Evolutionary conservation across 2,329 filamentous ascomycete species (phyloP).

Genomic region (Mycosphaerella arachidis): DNA sequence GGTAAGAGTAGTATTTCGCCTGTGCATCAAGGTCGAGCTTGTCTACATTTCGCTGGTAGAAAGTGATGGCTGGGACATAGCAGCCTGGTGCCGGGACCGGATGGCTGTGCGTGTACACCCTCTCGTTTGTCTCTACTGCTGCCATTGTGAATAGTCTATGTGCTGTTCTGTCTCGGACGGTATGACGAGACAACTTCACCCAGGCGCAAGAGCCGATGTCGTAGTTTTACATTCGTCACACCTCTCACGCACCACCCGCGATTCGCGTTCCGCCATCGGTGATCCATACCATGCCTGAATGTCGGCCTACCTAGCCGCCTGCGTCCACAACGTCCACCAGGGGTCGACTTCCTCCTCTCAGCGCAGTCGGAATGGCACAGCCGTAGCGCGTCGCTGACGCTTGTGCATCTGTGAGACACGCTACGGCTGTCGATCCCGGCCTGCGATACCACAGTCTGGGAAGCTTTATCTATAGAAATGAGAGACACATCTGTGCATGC

Average conservation of each 20-base stretch:
- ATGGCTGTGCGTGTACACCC: not conserved
- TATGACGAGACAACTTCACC: not conserved
- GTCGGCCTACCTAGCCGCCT: not conserved
- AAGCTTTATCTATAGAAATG: not conserved
- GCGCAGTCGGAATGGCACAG: not conserved
- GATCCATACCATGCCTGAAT: not conserved
- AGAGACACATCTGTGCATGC: not conserved
- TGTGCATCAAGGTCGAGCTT: slow-evolving; percentile 35
- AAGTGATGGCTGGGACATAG: slow-evolving; percentile 36
- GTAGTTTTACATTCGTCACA: not conserved
- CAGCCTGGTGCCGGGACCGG: slow-evolving; percentile 3
- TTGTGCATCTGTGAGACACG: not conserved
- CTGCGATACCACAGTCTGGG: not conserved
- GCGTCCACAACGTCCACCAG: not conserved
- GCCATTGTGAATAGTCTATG: not conserved
- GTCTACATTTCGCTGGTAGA: slow-evolving; percentile 35
- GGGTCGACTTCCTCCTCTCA: not conserved
- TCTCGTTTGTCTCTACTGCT: not conserved
- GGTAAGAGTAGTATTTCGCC: slow-evolving; percentile 37
- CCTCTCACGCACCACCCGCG: not conserved
- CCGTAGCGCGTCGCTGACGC: not conserved
- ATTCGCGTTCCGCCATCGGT: not conserved
- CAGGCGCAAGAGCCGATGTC: not conserved
- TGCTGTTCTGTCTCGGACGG: not conserved
- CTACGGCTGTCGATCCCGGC: not conserved